Evolutionary conservation across 352 stramenopile genomes (phyloP).

Genomic region (Phytophthora hibernalis): DNA sequence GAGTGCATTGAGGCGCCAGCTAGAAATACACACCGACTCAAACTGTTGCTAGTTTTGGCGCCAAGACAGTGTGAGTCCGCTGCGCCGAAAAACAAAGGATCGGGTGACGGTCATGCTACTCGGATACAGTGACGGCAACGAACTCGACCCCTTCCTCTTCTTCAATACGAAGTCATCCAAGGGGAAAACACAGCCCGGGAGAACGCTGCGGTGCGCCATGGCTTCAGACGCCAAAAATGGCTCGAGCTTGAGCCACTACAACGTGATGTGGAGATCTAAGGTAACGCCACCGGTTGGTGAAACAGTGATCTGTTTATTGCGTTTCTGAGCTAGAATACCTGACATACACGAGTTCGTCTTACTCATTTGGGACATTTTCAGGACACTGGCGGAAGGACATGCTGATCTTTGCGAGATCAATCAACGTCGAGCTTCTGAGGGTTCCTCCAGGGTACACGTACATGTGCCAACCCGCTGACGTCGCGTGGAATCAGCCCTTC

Average conservation of each 20-base stretch:
- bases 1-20: constrained; percentile 2
- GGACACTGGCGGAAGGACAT: constrained; percentile 7
- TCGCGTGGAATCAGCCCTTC: too few relatives aligned
- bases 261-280: constrained; percentile 28
- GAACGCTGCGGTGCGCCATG: constrained; percentile 18
- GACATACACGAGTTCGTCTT: constrained; percentile 10
- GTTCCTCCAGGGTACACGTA: constrained; percentile 6
- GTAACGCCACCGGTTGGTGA: constrained; percentile 41
- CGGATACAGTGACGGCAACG: constrained; percentile 28
- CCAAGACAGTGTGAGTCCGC: constrained; percentile 34
- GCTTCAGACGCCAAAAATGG: constrained; percentile 30
- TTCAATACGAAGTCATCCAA: constrained; percentile 32
- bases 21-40: constrained; percentile 38
- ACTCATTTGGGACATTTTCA: constrained; percentile 10
- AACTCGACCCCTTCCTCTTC: constrained; percentile 35
- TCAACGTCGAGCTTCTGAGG: constrained; percentile 15
- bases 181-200: not conserved
- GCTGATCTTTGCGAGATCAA: constrained; percentile 1
- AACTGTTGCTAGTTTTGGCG: constrained; percentile 17
- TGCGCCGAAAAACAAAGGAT: constrained; percentile 35
- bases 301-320: constrained; percentile 33
- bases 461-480: too few relatives aligned
- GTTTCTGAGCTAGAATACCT: constrained; percentile 29
- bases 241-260: constrained; percentile 25
- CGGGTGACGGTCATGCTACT: constrained; percentile 35